Evolutionary conservation across 495 filamentous ascomycete genomes (phyloP).

Genomic region (Aspergillus carlsbadensis): DNA sequence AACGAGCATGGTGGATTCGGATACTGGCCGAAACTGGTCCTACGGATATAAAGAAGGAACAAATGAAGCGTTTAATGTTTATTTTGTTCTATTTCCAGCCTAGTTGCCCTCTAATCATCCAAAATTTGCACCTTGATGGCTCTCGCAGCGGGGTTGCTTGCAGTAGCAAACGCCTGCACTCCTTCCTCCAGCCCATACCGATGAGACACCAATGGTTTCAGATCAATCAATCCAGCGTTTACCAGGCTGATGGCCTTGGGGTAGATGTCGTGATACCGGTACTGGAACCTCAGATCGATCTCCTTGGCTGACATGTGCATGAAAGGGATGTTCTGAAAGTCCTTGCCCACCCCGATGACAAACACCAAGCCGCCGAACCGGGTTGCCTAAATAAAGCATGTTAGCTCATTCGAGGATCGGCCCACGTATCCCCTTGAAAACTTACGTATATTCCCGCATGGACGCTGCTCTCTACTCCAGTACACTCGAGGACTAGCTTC

Average conservation of each 20-base stretch:
- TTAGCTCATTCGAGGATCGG: neutral
- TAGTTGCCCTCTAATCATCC: constrained; percentile 13
- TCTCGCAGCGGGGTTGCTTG: constrained; percentile 15
- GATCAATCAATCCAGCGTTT: constrained; percentile 44
- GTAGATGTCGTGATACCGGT: constrained; percentile 57
- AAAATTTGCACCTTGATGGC: constrained; percentile 26
- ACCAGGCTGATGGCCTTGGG: constrained; percentile 45
- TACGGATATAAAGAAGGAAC: no score
- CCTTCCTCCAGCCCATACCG: constrained; percentile 17
- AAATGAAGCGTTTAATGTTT: no score
- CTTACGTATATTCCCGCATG: constrained; percentile 36
- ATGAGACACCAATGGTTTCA: constrained; percentile 66
- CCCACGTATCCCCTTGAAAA: neutral
- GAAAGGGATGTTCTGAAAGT: constrained; percentile 59
- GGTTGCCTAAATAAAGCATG: constrained; percentile 33
- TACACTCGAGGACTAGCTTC: constrained; percentile 53
- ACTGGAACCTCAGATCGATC: constrained; percentile 57
- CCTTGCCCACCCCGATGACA: constrained; percentile 57
- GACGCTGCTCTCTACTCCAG: constrained; percentile 55
- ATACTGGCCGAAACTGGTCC: no score
- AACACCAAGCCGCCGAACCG: constrained; percentile 53
- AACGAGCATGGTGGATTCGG: no score
- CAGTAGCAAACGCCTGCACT: constrained; percentile 21
- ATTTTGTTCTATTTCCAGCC: no score
- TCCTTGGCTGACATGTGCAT: constrained; percentile 59